Evolutionary conservation across 2,329 filamentous ascomycete genomes (phyloP).

Genomic region (Reticulascus tulasneorum): DNA sequence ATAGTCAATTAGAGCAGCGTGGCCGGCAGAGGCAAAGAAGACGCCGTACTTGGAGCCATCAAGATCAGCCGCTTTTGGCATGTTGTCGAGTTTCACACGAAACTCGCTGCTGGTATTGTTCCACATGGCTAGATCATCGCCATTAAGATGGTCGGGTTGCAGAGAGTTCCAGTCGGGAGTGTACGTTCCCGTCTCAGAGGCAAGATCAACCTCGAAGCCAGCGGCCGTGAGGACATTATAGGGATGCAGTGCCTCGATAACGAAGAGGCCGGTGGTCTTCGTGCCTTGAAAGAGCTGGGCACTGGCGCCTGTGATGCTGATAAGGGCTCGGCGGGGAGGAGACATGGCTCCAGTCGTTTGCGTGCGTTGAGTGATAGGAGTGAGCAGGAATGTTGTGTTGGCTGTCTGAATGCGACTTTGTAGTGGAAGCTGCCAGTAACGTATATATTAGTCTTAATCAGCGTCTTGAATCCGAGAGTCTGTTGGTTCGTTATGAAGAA

Average conservation of each 20-base stretch:
- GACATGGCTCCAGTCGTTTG: no score
- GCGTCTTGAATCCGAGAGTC: no score
- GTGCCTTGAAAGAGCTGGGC: no score
- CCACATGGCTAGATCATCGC: conserved; percentile 33
- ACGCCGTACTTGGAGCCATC: conserved; percentile 27
- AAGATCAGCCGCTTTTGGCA: conserved; percentile 31
- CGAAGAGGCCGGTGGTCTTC: conserved; percentile 40
- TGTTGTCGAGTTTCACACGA: conserved; percentile 38
- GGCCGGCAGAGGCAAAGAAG: conserved; percentile 40
- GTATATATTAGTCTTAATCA: no score
- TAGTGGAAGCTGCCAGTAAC: no score
- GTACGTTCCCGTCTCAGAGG: conserved; percentile 40
- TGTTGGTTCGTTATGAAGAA: no score
- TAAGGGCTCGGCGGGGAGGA: conserved; percentile 35
- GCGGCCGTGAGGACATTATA: conserved; percentile 39
- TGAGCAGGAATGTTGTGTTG: no score
- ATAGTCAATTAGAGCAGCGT: conserved; percentile 43
- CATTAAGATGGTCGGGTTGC: conserved; percentile 36
- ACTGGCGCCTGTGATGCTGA: conserved; percentile 36
- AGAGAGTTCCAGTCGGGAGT: conserved; percentile 39
- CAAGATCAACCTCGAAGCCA: conserved; percentile 43
- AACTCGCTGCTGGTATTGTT: conserved; percentile 37
- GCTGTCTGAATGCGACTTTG: no score
- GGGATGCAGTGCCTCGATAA: conserved; percentile 44
- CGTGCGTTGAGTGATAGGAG: no score